Evolutionary conservation across 179 eudicot species (phyloP).

Genomic region (Carnegiea gigantea): DNA sequence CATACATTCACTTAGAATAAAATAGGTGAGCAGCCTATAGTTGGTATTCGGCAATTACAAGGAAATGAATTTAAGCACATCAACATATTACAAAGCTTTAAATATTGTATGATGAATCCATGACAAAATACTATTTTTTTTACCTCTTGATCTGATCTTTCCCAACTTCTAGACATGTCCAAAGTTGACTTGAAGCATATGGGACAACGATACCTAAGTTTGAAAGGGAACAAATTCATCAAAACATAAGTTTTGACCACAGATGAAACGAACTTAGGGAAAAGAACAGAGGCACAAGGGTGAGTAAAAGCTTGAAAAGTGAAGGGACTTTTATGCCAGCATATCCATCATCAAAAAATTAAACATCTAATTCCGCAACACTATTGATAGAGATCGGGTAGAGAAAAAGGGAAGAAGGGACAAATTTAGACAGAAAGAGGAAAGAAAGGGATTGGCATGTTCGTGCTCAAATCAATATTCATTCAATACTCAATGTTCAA

Average conservation of each 20-base stretch:
- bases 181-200: slow-evolving; percentile 62
- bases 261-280: not conserved
- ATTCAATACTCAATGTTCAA: no score
- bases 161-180: slow-evolving; percentile 62
- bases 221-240: slow-evolving; percentile 1
- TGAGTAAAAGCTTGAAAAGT: no score
- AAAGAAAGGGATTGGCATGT: no score
- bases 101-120: not conserved
- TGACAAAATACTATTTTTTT: not conserved
- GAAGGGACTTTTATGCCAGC: no score
- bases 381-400: no score
- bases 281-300: not conserved
- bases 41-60: not conserved
- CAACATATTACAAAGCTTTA: not conserved
- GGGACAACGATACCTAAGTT: slow-evolving; percentile 80
- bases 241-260: not conserved
- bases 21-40: not conserved
- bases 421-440: no score
- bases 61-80: not conserved
- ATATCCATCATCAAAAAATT: no score
- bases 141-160: slow-evolving; percentile 69
- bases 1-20: not conserved
- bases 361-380: no score
- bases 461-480: no score
- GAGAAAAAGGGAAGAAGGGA: no score